Conservation (phyloP, 2,329 filamentous ascomycete species). For the Colletotrichum sp. region DNA sequence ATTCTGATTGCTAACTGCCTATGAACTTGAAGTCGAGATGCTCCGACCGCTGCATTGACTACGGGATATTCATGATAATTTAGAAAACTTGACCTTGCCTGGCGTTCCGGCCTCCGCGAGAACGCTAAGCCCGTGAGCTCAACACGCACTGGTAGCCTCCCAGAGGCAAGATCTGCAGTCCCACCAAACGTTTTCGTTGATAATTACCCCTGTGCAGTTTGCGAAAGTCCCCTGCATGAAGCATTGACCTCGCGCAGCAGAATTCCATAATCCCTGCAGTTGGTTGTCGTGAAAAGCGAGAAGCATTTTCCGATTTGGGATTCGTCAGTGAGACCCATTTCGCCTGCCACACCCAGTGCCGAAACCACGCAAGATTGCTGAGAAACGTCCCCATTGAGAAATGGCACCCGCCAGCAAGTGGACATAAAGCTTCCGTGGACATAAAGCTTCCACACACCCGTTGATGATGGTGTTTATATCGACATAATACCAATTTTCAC, state of each 20-base stretch:
- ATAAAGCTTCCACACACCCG: neutral
- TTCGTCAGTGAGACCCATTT: neutral
- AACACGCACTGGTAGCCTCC: neutral
- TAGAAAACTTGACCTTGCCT: neutral
- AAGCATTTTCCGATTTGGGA: neutral
- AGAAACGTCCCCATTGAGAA: neutral
- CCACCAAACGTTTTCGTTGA: neutral
- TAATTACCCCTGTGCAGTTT: neutral
- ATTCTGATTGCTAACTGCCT: neutral
- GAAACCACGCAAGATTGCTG: neutral
- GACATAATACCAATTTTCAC: neutral
- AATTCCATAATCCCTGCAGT: neutral
- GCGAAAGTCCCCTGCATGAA: neutral
- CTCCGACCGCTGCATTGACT: neutral
- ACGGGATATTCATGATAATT: neutral
- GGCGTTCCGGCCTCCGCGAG: neutral
- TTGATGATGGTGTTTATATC: neutral
- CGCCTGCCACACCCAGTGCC: rapidly evolving
- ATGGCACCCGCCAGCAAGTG: neutral
- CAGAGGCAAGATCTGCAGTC: neutral
- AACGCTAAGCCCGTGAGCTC: neutral
- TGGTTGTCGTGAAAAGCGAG: neutral
- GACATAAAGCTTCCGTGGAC: neutral
- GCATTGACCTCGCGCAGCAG: neutral
- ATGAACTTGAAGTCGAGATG: neutral